Evolutionary conservation across 345 rosid species (phyloP), one percentile per base, ranked within the genome.

Genomic region (Eutrema yunnanense): DNA sequence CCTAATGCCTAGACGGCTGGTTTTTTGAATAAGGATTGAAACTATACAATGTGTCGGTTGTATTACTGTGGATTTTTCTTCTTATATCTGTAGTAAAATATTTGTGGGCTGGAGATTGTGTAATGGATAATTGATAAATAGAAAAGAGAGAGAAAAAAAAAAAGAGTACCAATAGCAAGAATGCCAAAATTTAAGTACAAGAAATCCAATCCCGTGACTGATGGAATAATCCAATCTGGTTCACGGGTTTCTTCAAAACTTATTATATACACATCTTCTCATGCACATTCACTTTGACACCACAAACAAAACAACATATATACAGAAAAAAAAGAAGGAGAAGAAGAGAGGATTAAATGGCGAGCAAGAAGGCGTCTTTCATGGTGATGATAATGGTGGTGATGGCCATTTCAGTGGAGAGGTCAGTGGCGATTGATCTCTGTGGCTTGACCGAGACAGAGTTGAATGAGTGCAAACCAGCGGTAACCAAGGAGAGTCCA

Each of bases 391-490:
- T 52, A 47, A 1, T 67, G 9, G 10, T 75, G 11, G 40, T 42
- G 30, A n/a, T 34, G 29, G 69, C 34, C 5, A 37, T n/a, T 11
- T 30, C 43, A 12, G 29, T 33, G 3, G 78, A 65, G 46, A 76
- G 52, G 16, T 76, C 77, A 6, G 72, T 36, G 8, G 87, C 82
- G 14, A 0, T 81, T 48, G 80, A 7, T 3, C 62, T 86, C 8
- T 92, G 98, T 74, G 69, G 84, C 51, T 73, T 88, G 79, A 57
- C 16, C 13, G 77, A 85, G 0, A 78, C 80, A 5, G 94, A 82
- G 12, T 67, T 88, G 11, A 10, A 2, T 12, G 89, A 84, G 6
- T 92, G 98, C 71, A 82, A 63, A 75, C 92, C 92, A 57, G 78
- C 90, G 0, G 94, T 86, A 71, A 92, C 69, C 2, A 71, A 80